phyloP scores from a whole-genome alignment of 169 alveolate genomes.

The Cyclospora cayetanensis region DNA sequence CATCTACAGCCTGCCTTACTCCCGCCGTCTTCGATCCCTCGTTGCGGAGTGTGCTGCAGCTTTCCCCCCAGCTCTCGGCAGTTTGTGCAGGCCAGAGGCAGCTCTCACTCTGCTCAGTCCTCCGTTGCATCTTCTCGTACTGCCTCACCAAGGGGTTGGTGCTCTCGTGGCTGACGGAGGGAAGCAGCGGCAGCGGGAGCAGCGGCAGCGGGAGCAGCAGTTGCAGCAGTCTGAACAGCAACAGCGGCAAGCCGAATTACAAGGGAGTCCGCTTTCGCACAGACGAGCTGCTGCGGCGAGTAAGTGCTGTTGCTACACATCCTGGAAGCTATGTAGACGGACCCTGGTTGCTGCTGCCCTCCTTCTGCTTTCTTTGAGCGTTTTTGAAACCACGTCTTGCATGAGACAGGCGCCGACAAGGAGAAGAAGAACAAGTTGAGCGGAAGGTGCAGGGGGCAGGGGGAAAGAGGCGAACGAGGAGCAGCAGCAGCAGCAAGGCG shows the following conservation, averaged over 20 bases:
- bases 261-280: not conserved
- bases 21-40: not conserved
- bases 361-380: no score
- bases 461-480: not conserved
- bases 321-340: no score
- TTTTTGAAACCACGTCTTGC: no score
- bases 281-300: not conserved
- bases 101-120: slow-evolving; percentile 28
- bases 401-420: no score
- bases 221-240: not conserved
- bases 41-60: slow-evolving; percentile 23
- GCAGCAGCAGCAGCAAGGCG: not conserved
- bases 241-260: not conserved
- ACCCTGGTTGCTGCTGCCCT: no score
- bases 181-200: not conserved
- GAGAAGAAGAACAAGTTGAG: no score
- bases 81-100: slow-evolving; percentile 53
- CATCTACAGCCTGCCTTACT: not conserved
- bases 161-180: not conserved
- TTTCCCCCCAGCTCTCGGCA: not conserved
- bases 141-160: not conserved
- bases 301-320: no score
- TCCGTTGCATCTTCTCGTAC: slow-evolving; percentile 2
- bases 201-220: not conserved
- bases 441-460: not conserved